These are phyloP conservation scores for Sarcodon aspratus DNA, from an alignment of 768 basidiomycete species.

Conservation along the genomic window DNA sequence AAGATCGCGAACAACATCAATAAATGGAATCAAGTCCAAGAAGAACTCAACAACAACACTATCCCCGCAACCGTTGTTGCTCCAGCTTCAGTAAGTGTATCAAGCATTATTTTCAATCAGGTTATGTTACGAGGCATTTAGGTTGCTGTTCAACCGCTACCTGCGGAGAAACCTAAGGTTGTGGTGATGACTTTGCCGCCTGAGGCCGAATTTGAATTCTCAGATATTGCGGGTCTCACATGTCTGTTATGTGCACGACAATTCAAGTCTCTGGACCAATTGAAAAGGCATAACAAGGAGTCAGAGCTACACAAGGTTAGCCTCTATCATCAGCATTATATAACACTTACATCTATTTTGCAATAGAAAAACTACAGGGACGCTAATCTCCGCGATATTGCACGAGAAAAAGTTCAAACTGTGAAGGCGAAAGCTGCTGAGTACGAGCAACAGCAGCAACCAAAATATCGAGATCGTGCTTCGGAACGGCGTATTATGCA, in stretches of 20 bases:
- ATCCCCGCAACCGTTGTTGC: constrained; percentile 9
- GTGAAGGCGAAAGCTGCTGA: constrained; percentile 21
- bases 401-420: constrained; percentile 51
- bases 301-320: constrained; percentile 92
- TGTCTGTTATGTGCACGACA: constrained; percentile 90
- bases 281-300: constrained; percentile 85
- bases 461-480: constrained; percentile 93
- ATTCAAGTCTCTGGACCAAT: constrained; percentile 79
- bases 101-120: too few relatives aligned
- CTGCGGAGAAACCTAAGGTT: constrained; percentile 7
- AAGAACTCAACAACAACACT: constrained; percentile 44
- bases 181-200: constrained; percentile 14
- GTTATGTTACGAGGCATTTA: too few relatives aligned
- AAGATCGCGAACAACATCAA: constrained; percentile 85
- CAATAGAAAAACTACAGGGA: constrained; percentile 81
- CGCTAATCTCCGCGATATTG: constrained; percentile 55
- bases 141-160: constrained; percentile 1
- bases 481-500: constrained; percentile 84
- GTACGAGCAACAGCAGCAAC: constrained; percentile 30
- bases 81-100: constrained; percentile 4
- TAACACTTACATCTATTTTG: background rate
- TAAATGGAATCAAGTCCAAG: constrained; percentile 96
- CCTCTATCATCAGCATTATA: constrained; percentile 7
- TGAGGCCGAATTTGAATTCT: constrained; percentile 72
- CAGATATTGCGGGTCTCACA: constrained; percentile 60